Evolutionary conservation across 1,139 yeast genomes (phyloP).

Genomic region (Candida dubliniensis): DNA sequence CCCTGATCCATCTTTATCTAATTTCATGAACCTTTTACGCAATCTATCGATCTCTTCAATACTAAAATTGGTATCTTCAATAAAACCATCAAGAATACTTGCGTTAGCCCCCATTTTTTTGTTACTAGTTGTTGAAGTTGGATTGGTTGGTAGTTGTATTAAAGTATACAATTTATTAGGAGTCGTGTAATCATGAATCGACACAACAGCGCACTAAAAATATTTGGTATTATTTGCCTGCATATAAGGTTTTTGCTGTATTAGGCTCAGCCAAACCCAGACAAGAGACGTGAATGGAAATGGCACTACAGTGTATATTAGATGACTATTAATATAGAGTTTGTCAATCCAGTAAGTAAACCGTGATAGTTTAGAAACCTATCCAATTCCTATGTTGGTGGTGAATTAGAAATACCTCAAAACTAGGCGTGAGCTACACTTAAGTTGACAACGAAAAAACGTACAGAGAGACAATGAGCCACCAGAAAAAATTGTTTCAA

Average conservation of each 20-base stretch:
- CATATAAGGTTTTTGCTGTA: no score
- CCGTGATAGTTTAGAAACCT: no score
- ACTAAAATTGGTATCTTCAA: constrained; percentile 81
- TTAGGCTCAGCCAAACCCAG: not conserved
- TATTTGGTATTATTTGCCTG: no score
- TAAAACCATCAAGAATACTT: constrained; percentile 62
- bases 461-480: no score
- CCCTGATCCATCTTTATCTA: constrained; percentile 91
- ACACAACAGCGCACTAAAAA: not conserved
- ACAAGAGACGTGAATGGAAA: not conserved
- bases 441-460: no score
- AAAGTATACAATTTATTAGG: not conserved
- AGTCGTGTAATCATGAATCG: not conserved
- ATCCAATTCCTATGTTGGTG: no score
- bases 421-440: no score
- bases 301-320: no score
- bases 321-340: no score
- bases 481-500: not conserved
- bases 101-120: constrained; percentile 65
- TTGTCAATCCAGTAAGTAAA: no score
- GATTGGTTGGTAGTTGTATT: not conserved
- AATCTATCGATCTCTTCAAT: constrained; percentile 89
- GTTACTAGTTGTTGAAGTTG: not conserved
- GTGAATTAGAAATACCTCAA: no score
- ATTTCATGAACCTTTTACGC: constrained; percentile 89